A percentile compares a stretch with the other conserved stretches of the same genome.
These are phyloP conservation scores for Macroventuria anomochaeta DNA, from an alignment of 2,329 filamentous ascomycete genomes.

Conservation along the genomic window DNA sequence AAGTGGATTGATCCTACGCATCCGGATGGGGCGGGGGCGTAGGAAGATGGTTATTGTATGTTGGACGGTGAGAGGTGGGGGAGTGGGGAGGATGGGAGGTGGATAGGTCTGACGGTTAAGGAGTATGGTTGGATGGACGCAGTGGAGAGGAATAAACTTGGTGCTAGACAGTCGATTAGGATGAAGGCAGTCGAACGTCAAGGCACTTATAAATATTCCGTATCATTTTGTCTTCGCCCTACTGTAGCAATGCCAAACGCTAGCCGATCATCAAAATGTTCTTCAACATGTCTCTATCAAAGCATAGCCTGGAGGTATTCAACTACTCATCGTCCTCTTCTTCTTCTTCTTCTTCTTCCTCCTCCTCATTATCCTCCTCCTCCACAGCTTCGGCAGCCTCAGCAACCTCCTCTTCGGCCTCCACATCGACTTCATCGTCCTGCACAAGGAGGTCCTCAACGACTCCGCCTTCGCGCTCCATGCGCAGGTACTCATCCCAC, in stretches of 20 bases:
- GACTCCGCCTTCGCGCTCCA: constrained; percentile 75
- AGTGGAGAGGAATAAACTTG: no score
- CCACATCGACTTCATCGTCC: constrained; percentile 42
- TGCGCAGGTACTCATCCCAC: constrained; percentile 86
- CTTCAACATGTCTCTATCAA: background rate
- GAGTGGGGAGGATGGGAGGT: no score
- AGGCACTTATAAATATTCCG: background rate
- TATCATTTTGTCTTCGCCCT: constrained; percentile 7
- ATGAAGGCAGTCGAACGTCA: background rate
- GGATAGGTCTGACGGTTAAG: no score
- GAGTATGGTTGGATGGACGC: no score
- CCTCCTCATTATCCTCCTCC: constrained; percentile 35
- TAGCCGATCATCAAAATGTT: background rate
- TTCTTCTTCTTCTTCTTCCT: constrained; percentile 31
- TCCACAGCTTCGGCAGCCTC: constrained; percentile 40
- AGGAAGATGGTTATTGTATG: no score
- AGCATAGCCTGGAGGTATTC: background rate
- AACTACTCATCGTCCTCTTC: constrained; percentile 19
- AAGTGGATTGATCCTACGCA: constrained; percentile 20
- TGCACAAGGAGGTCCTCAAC: constrained; percentile 47
- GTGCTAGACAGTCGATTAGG: no score
- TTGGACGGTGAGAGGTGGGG: no score
- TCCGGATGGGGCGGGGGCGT: constrained; percentile 14
- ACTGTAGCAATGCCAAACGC: constrained; percentile 1
- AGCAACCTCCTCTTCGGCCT: constrained; percentile 43